A percentile compares a stretch with the other conserved stretches of the same genome.
These are phyloP conservation scores for Mycosphaerella arachidis DNA, from an alignment of 2,329 filamentous ascomycete genomes.

Conservation along the genomic window DNA sequence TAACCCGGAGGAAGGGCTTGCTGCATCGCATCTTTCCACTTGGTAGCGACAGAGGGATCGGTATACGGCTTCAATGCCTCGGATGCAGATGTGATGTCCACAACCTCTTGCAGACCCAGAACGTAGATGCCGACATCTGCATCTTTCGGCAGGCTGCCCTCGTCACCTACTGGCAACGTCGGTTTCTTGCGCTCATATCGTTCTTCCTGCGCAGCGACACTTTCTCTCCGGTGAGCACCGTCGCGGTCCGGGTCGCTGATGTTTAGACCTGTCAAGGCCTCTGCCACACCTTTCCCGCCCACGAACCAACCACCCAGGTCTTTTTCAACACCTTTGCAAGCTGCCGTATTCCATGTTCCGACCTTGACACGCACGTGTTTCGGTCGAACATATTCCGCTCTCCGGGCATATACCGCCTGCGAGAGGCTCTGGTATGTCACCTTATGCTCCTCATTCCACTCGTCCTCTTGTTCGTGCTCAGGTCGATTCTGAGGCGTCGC, in stretches of 20 bases:
- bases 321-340: constrained; percentile 76
- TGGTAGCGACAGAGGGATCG: constrained; percentile 65
- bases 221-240: constrained; percentile 34
- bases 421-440: constrained; percentile 38
- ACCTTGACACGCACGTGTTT: constrained; percentile 79
- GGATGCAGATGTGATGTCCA: constrained; percentile 74
- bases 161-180: constrained; percentile 44
- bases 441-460: constrained; percentile 19
- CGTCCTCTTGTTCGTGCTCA: constrained; percentile 15
- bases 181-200: constrained; percentile 40
- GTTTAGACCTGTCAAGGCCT: constrained; percentile 54
- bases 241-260: constrained; percentile 22
- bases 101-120: constrained; percentile 84
- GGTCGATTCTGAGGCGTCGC: constrained; percentile 20
- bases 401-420: constrained; percentile 63
- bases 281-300: constrained; percentile 65
- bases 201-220: constrained; percentile 46
- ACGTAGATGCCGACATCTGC: constrained; percentile 84
- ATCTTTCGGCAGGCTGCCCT: constrained; percentile 48
- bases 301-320: constrained; percentile 89
- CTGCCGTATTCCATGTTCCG: constrained; percentile 92
- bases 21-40: constrained; percentile 75
- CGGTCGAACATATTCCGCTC: constrained; percentile 71
- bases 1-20: constrained; percentile 74
- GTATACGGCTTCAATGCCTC: constrained; percentile 74